Base-by-base conservation (phyloP, 208 protist genomes). In the Acanthamoeba polyphaga region DNA sequence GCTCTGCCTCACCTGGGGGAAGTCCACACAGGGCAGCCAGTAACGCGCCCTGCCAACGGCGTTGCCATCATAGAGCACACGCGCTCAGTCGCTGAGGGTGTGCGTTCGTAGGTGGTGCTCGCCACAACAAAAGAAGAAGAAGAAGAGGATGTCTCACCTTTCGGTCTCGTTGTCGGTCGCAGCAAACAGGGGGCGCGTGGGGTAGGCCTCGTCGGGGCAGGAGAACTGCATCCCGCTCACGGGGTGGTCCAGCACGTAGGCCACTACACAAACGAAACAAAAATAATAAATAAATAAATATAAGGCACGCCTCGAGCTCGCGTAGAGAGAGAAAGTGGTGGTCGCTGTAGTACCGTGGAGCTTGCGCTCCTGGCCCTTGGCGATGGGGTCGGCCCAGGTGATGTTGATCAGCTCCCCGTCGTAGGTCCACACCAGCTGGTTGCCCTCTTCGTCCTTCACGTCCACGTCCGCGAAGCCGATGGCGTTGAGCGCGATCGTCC, bases 11-110 rank as follows among this genome's bases (percentile, higher is more conserved):
- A 90, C 84, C 55, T 70, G 55, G 5, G 84, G 84, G 27, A 51
- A 90, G 55, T 90, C 84, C 29, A 90, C 84, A 13, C 84, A 90
- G 8, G 84, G 84, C 29, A 90, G 22, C 84, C 84, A 90, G 58
- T 90, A 90, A 3, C 84, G 51, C 27, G 84, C 84, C 58, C 84
- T 90, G n/a, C 27, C 64, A 12, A 29, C 64, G 64, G 10, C 9
- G 27, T 27, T 70, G 27, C 17, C 22, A 29, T 6, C n/a, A n/a
- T 29, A 84, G 1, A 51, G 53, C 43, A 66, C 51, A 51, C 34
- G 32, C 51, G 43, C 29, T 27, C 76, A 84, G 17, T 32, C 5
- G 24, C 19, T 46, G n/a, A 0, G 70, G 1, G 53, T 60, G 19
- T 62, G 55, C 7, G 17, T 62, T 17, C 9, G 53, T 58, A 9